Percentiles rank a stretch among this genome's conserved stretches.
phyloP scores from a whole-genome alignment of 2,329 filamentous ascomycete species.

The Penicillium sclerotigenum region DNA sequence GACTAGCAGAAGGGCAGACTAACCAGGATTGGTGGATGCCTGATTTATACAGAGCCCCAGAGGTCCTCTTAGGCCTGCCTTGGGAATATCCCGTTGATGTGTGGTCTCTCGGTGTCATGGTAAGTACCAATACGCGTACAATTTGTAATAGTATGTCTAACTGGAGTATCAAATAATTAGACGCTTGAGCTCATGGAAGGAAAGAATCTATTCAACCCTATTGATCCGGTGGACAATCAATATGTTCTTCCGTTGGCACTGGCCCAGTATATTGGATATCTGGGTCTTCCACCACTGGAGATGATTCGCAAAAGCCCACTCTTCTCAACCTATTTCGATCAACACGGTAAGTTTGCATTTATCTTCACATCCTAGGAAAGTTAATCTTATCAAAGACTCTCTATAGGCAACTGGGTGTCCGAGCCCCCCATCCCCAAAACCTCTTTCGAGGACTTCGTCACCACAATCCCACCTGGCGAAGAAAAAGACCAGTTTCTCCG shows the following conservation, averaged over 20 bases:
- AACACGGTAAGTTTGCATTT: background rate
- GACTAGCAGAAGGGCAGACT: background rate
- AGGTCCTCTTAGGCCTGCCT: background rate
- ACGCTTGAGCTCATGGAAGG: background rate
- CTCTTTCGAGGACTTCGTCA: constrained; percentile 5
- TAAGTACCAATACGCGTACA: background rate
- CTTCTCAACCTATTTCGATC: background rate
- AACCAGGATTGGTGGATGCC: background rate
- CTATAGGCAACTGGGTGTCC: constrained; percentile 1
- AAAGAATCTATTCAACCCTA: background rate
- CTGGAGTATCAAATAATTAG: background rate
- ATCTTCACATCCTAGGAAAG: background rate
- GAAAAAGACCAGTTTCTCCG: constrained; percentile 3
- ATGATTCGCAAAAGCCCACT: background rate
- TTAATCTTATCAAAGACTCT: background rate
- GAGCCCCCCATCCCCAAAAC: too few species aligned
- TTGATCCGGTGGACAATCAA: background rate
- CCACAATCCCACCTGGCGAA: background rate
- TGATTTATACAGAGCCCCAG: background rate
- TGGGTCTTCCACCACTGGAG: background rate
- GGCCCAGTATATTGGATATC: background rate
- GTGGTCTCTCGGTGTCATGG: background rate
- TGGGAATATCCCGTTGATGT: too few species aligned
- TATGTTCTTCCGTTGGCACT: background rate
- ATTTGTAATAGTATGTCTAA: background rate